Evolutionary conservation across 2,329 filamentous ascomycete species (phyloP), one percentile per base, ranked within the genome.

Genomic region (Paecilomyces formosus): DNA sequence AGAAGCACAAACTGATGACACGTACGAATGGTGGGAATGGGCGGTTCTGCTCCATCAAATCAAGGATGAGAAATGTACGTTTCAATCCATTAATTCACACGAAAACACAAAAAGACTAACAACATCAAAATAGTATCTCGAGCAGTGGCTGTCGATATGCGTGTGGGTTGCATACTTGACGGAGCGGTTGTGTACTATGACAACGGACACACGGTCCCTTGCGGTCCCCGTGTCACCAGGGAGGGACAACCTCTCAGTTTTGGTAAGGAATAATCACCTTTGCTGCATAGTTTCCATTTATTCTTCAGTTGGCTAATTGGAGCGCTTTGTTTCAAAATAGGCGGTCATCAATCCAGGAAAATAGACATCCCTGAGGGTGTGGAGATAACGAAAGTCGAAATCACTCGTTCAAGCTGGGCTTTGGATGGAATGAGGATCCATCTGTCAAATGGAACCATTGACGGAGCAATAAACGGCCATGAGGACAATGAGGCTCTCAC

Each of bases 151-250:
- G 76, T 82, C 28, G 79, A 81, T 60, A 62, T 81, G 2, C 71
- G 78, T 1, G 74, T 80, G 5, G 79, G 79, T 3, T 70, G 66
- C 49, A 63, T 68, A 6, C 73, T 80, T 49, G 78, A 81, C 55
- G 78, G 79, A 26, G 78, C 75, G 4, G 71, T 77, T 31, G 74
- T 81, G 2, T 68, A 77, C 60, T 81, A 78, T 62, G 67, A 66
- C 52, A 78, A 81, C 56, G 78, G 77, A 8, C 68, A 71, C n/a
- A 65, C 62, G 9, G 71, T 73, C 13, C 75, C 78, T 28, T 81
- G 78, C 63, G 78, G 79, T 0, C 74, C 72, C 0, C 65, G 67
- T 13, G 58, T 59, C 1, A 57, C 70, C 5, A 61, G 62, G 0
- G 58, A 62, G 21, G 69, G 68, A 0, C 59, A 65, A 0, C 65